Conservation (phyloP, 1,284 basidiomycete species). For the Lignosus rhinocerotis region DNA sequence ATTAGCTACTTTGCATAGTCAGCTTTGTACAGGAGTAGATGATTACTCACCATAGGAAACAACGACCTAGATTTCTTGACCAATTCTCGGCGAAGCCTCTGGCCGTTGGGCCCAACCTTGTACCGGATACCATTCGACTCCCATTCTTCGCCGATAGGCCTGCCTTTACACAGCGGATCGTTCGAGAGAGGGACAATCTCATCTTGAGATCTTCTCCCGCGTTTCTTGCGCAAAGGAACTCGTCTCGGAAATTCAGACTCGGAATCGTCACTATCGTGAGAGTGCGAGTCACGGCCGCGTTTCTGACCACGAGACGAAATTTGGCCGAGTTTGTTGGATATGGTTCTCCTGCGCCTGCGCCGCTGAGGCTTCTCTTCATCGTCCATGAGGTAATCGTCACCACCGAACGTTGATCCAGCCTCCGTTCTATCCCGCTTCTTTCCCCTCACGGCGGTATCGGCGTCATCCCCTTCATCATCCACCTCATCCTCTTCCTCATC, state of each 20-base stretch:
- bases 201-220: constrained; percentile 32
- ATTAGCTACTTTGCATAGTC: not conserved
- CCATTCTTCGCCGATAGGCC: constrained; percentile 74
- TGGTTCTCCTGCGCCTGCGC: constrained; percentile 41
- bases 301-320: constrained; percentile 55
- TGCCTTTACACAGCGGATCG: constrained; percentile 52
- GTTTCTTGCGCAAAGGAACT: constrained; percentile 36
- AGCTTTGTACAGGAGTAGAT: constrained; percentile 5
- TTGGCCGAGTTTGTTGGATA: constrained; percentile 50
- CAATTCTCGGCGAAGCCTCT: constrained; percentile 63
- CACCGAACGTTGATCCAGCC: constrained; percentile 69
- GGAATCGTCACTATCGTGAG: constrained; percentile 50
- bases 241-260: constrained; percentile 35
- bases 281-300: constrained; percentile 58
- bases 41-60: constrained; percentile 67
- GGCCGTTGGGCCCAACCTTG: constrained; percentile 72
- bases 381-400: constrained; percentile 46
- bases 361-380: constrained; percentile 31
- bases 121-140: constrained; percentile 63
- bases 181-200: constrained; percentile 43
- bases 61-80: constrained; percentile 67
- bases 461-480: constrained; percentile 24
- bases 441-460: constrained; percentile 45
- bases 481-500: constrained; percentile 13
- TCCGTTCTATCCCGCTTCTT: constrained; percentile 76